Percentiles rank a stretch among this genome's conserved stretches.
These are phyloP conservation scores for Pholiota conissans DNA, from an alignment of 768 basidiomycete genomes.

Conservation along the genomic window DNA sequence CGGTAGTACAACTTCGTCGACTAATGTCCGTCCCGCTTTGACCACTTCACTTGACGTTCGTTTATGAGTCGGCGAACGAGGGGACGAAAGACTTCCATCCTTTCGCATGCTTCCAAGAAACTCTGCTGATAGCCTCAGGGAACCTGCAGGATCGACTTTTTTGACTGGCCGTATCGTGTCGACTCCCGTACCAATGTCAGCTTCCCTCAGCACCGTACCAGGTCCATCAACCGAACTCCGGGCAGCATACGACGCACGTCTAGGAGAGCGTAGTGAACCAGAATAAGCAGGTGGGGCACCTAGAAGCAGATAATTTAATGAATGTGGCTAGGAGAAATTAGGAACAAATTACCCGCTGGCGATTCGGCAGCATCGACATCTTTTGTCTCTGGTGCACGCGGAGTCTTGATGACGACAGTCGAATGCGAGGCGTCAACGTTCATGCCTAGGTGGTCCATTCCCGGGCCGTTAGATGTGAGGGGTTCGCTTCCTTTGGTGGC, in stretches of 20 bases:
- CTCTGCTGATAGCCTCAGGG: constrained; percentile 74
- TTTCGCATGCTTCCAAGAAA: constrained; percentile 74
- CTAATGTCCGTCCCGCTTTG: constrained; percentile 66
- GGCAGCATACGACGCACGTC: constrained; percentile 79
- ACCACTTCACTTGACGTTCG: constrained; percentile 54
- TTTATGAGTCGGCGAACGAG: constrained; percentile 50
- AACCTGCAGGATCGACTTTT: constrained; percentile 81
- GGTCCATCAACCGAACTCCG: constrained; percentile 59
- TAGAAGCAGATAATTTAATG: constrained; percentile 18
- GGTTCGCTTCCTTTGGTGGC: constrained; percentile 70
- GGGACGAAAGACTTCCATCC: constrained; percentile 50
- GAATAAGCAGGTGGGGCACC: constrained; percentile 76
- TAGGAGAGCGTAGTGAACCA: constrained; percentile 59
- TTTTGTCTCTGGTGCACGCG: constrained; percentile 41
- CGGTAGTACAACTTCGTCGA: constrained; percentile 85
- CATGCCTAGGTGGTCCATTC: constrained; percentile 50
- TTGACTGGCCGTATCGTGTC: constrained; percentile 94
- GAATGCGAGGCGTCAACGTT: constrained; percentile 63
- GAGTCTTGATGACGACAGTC: constrained; percentile 67
- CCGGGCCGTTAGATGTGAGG: constrained; percentile 37
- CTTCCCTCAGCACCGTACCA: constrained; percentile 77
- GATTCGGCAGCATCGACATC: constrained; percentile 39
- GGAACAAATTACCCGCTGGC: constrained; percentile 38
- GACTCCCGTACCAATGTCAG: constrained; percentile 83
- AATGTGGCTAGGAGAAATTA: constrained; percentile 20